phyloP scores from a whole-genome alignment of 2,329 filamentous ascomycete species.

The Fusarium pseudonygamai region DNA sequence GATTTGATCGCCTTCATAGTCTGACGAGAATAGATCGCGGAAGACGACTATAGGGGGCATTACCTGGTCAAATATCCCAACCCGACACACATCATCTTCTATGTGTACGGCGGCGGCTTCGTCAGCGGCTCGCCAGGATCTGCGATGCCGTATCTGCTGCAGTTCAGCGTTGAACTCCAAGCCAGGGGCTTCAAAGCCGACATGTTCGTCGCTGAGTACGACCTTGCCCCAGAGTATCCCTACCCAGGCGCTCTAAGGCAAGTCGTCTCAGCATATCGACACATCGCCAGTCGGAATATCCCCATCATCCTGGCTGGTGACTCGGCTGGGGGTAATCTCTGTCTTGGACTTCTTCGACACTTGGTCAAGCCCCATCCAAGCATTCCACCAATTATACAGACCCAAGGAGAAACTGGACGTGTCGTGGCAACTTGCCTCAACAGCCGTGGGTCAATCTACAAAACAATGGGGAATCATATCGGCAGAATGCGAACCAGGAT shows the following conservation, averaged over 20 bases:
- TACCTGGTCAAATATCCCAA: neutral
- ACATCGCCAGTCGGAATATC: neutral
- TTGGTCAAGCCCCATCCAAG: neutral
- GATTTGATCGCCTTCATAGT: neutral
- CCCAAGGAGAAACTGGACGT: rapidly evolving
- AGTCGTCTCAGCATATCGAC: neutral
- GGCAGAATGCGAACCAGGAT: neutral
- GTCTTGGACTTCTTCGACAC: neutral
- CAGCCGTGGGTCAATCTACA: neutral
- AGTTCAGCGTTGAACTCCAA: neutral
- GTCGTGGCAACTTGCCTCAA: neutral
- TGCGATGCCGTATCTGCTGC: neutral
- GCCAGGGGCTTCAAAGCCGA: neutral
- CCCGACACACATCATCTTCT: neutral
- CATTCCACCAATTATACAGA: rapidly evolving
- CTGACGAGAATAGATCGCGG: neutral
- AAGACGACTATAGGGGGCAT: neutral
- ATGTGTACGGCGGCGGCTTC: neutral
- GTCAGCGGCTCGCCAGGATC: neutral
- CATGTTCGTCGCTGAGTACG: neutral
- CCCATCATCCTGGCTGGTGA: neutral
- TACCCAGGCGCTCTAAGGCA: neutral
- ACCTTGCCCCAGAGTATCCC: neutral
- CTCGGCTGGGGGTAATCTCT: neutral
- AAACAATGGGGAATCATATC: neutral